phyloP scores from a whole-genome alignment of 768 basidiomycete species.

The Naematelia aurantialba region DNA sequence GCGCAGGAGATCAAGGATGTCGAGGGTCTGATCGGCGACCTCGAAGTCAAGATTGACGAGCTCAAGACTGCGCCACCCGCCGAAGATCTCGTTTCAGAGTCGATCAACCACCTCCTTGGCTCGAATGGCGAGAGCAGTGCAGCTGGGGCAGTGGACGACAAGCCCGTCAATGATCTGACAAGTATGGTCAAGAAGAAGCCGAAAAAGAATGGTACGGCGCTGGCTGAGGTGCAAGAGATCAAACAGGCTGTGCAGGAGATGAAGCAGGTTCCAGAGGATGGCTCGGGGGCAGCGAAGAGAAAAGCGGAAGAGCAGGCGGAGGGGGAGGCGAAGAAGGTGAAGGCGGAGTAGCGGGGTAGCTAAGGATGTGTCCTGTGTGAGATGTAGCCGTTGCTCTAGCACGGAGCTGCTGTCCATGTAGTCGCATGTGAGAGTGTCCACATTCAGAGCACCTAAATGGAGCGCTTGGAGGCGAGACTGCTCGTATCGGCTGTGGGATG shows the following conservation, averaged over 20 bases:
- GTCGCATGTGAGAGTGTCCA: background rate
- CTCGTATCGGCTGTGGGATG: too few relatives aligned
- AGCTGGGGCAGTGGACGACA: constrained; percentile 12
- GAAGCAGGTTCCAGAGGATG: background rate
- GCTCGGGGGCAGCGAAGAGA: constrained; percentile 12
- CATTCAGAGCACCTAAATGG: too few relatives aligned
- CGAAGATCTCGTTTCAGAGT: constrained; percentile 41
- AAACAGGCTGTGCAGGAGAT: constrained; percentile 10
- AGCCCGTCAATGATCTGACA: constrained; percentile 74
- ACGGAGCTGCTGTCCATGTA: background rate
- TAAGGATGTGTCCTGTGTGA: background rate
- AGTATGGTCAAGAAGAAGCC: constrained; percentile 86
- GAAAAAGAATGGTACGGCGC: constrained; percentile 49
- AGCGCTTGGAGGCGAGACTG: too few relatives aligned
- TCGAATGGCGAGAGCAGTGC: background rate
- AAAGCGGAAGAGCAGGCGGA: constrained; percentile 19
- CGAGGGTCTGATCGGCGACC: constrained; percentile 68
- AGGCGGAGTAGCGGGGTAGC: constrained; percentile 12
- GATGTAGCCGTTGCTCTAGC: background rate
- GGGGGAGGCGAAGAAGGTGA: constrained; percentile 20
- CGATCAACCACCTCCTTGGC: constrained; percentile 45
- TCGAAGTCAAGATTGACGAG: constrained; percentile 90
- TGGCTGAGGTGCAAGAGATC: constrained; percentile 7
- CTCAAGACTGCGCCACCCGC: constrained; percentile 69
- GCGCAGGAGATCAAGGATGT: constrained; percentile 77